A percentile compares a stretch with the other conserved stretches of the same genome.
Conservation (phyloP, 1,139 yeast species). For the Hemisphaericaspora lyxosophila region DNA sequence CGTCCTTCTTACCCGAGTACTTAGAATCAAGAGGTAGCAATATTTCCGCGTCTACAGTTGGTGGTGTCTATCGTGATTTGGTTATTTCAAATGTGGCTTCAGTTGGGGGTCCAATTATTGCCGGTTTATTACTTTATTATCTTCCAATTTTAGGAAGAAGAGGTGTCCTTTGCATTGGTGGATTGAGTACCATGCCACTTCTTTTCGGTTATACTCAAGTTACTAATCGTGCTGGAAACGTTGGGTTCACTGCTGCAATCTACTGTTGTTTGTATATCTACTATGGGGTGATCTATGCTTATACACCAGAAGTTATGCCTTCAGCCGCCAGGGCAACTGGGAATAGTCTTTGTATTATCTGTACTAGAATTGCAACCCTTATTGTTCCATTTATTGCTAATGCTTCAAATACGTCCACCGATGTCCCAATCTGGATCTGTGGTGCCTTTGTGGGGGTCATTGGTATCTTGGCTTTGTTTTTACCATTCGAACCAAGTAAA, state of each 20-base stretch:
- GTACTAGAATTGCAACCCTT: constrained; percentile 29
- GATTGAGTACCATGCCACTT: constrained; percentile 31
- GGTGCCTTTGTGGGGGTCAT: constrained; percentile 33
- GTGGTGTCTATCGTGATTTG: constrained; percentile 33
- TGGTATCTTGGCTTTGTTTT: constrained; percentile 28
- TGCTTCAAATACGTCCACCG: constrained; percentile 26
- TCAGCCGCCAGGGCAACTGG: constrained; percentile 38
- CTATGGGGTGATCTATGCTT: constrained; percentile 34
- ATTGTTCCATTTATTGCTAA: constrained; percentile 33
- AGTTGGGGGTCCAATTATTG: constrained; percentile 34
- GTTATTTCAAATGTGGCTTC: constrained; percentile 29
- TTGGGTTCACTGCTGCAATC: constrained; percentile 30
- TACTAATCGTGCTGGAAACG: constrained; percentile 26
- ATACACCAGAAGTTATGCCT: constrained; percentile 37
- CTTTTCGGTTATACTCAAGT: constrained; percentile 37
- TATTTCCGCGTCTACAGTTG: constrained; percentile 25
- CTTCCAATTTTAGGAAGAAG: constrained; percentile 32
- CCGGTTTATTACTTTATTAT: constrained; percentile 26
- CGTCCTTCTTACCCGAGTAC: constrained; percentile 38
- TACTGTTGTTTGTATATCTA: constrained; percentile 32
- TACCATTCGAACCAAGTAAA: constrained; percentile 37
- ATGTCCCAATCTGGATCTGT: constrained; percentile 37
- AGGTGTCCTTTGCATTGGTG: constrained; percentile 37
- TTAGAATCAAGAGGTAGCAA: constrained; percentile 42
- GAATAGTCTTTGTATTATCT: constrained; percentile 30